These are phyloP conservation scores for Lactuca saligna DNA, from an alignment of 129 eudicot genomes.

Conservation along the genomic window DNA sequence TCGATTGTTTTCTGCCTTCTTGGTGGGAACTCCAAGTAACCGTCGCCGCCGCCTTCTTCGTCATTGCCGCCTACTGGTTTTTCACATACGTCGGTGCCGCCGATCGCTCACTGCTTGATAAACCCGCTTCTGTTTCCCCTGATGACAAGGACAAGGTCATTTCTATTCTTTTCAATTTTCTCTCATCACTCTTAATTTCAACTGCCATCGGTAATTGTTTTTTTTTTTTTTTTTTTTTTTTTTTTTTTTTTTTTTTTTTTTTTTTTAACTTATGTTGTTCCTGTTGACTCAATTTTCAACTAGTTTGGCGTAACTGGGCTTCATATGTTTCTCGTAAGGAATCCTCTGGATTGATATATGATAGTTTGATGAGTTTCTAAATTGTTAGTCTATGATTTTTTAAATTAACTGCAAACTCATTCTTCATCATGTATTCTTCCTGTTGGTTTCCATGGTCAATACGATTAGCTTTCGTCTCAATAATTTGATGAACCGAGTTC, in stretches of 20 bases:
- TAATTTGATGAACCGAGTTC: not conserved
- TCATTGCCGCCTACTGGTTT: constrained; percentile 58
- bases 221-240: constrained; percentile 2
- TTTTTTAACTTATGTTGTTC: constrained; percentile 7
- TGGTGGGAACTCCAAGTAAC: constrained; percentile 80
- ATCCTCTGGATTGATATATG: constrained; percentile 21
- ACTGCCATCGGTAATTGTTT: not conserved
- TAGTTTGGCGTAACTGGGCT: not conserved
- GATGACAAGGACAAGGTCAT: constrained; percentile 54
- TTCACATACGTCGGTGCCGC: constrained; percentile 39
- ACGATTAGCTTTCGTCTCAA: not conserved
- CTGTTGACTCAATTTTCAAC: not conserved
- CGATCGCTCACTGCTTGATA: constrained; percentile 31
- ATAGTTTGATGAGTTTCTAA: not conserved
- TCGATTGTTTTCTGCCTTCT: constrained; percentile 54
- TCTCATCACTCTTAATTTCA: constrained; percentile 2
- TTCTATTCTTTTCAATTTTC: not conserved
- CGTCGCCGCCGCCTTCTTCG: constrained; percentile 55
- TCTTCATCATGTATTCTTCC: not conserved
- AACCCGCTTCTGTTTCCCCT: constrained; percentile 17
- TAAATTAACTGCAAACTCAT: not conserved
- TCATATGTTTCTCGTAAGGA: constrained; percentile 14
- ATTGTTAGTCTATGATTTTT: too few species aligned
- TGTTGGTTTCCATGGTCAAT: not conserved
- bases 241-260: not conserved